Conservation (phyloP, 306 rosid genomes). For the Albizia julibrissin region DNA sequence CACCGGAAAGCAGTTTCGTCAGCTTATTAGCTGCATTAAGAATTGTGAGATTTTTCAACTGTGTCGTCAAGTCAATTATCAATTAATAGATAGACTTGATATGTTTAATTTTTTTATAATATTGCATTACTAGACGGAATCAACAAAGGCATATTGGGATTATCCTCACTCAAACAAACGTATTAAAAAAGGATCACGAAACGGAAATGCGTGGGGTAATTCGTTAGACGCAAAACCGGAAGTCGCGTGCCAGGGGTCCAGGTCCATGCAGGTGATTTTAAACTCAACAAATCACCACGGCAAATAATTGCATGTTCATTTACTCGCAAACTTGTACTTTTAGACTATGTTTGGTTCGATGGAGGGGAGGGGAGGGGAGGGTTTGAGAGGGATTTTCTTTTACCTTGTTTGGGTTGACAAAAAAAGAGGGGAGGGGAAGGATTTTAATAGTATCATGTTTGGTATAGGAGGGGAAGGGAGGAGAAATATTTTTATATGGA, state of each 20-base stretch:
- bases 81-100: background rate
- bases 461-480: too few relatives aligned
- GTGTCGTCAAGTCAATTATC: background rate
- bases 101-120: background rate
- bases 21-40: too few relatives aligned
- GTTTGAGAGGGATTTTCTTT: too few relatives aligned
- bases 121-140: background rate
- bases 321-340: background rate
- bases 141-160: background rate
- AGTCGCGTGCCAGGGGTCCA: background rate
- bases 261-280: background rate
- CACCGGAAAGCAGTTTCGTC: too few relatives aligned
- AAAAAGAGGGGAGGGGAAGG: too few relatives aligned
- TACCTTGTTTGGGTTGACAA: too few relatives aligned
- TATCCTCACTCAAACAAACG: background rate
- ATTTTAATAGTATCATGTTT: too few relatives aligned
- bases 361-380: too few relatives aligned
- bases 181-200: background rate
- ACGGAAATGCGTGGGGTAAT: background rate
- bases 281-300: background rate
- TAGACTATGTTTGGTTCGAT: too few relatives aligned
- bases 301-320: background rate
- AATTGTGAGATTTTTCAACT: background rate
- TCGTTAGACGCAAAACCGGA: background rate
- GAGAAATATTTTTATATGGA: too few relatives aligned